phyloP scores from a whole-genome alignment of 768 basidiomycete genomes.

The Phylloporus arenicola region DNA sequence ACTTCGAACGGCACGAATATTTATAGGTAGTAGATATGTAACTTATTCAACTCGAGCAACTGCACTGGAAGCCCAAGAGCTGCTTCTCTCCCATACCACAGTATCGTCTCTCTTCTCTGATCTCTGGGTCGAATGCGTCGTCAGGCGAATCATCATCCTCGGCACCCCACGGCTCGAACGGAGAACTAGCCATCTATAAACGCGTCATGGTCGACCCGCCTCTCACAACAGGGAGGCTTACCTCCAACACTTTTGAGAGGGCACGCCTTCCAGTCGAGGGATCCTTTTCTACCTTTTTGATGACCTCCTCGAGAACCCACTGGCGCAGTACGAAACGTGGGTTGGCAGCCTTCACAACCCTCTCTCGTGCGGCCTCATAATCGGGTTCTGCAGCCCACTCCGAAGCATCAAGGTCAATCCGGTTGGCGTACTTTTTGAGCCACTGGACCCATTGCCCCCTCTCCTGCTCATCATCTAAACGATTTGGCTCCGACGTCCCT shows the following conservation, averaged over 20 bases:
- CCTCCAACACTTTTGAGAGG: slow-evolving; percentile 78
- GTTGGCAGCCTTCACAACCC: slow-evolving; percentile 57
- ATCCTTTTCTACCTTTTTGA: slow-evolving; percentile 67
- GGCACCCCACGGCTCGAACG: slow-evolving; percentile 85
- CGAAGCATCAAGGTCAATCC: slow-evolving; percentile 48
- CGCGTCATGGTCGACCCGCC: not conserved
- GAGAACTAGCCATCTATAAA: slow-evolving; percentile 75
- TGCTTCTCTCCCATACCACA: slow-evolving; percentile 73
- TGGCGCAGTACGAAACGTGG: slow-evolving; percentile 92
- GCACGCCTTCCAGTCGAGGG: slow-evolving; percentile 55
- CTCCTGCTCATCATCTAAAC: slow-evolving; percentile 40
- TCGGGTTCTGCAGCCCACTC: slow-evolving; percentile 41
- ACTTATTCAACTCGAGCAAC: slow-evolving; percentile 79
- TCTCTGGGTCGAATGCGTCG: slow-evolving; percentile 49
- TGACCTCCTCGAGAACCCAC: slow-evolving; percentile 95
- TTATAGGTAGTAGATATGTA: not conserved
- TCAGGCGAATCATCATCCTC: slow-evolving; percentile 48
- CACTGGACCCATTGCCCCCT: slow-evolving; percentile 53
- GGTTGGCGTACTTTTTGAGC: slow-evolving; percentile 56
- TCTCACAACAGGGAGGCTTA: slow-evolving; percentile 29
- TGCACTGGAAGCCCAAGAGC: slow-evolving; percentile 89
- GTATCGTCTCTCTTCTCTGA: slow-evolving; percentile 63
- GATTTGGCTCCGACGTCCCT: slow-evolving; percentile 42
- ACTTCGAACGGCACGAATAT: too few relatives aligned
- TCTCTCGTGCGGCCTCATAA: slow-evolving; percentile 42